These are phyloP conservation scores for Lithocarpus polystachyus DNA, from an alignment of 306 rosid species.

Conservation along the genomic window DNA sequence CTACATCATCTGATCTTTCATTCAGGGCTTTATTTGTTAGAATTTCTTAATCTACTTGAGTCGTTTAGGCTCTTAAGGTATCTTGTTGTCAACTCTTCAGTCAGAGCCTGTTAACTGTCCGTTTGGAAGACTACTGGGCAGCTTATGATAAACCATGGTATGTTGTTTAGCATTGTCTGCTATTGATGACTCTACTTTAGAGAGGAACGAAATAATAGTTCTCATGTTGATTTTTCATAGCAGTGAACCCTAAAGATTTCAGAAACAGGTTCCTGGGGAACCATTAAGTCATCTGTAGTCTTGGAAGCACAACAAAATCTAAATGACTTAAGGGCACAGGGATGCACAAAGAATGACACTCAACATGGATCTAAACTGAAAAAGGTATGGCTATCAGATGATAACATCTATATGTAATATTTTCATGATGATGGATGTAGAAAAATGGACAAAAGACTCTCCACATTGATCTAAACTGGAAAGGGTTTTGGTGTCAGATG, in stretches of 20 bases:
- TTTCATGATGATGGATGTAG: neutral
- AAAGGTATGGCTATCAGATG: slow-evolving; percentile 28
- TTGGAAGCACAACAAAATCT: slow-evolving; percentile 28
- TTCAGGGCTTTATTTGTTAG: neutral
- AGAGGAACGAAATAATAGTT: slow-evolving; percentile 5
- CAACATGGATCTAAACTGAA: slow-evolving; percentile 14
- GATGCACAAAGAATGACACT: slow-evolving; percentile 16
- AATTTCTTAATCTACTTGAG: slow-evolving; percentile 6
- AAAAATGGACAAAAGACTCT: neutral
- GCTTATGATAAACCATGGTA: slow-evolving; percentile 59
- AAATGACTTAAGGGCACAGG: slow-evolving; percentile 21
- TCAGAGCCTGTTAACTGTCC: slow-evolving; percentile 53
- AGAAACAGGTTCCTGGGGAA: slow-evolving; percentile 31
- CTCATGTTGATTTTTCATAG: slow-evolving; percentile 13
- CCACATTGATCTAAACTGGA: neutral
- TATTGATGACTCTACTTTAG: neutral
- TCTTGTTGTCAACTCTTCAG: slow-evolving; percentile 29
- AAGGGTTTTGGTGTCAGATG: neutral
- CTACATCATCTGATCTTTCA: neutral
- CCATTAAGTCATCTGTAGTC: slow-evolving; percentile 26
- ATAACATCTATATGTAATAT: slow-evolving; percentile 1
- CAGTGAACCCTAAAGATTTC: slow-evolving; percentile 41
- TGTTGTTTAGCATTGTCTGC: slow-evolving; percentile 3
- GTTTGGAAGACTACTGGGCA: slow-evolving; percentile 71
- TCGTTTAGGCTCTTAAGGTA: slow-evolving; percentile 10